A percentile compares a stretch with the other conserved stretches of the same genome.
phyloP scores from a whole-genome alignment of 495 filamentous ascomycete genomes.

The Hypoxylon fuscum region DNA sequence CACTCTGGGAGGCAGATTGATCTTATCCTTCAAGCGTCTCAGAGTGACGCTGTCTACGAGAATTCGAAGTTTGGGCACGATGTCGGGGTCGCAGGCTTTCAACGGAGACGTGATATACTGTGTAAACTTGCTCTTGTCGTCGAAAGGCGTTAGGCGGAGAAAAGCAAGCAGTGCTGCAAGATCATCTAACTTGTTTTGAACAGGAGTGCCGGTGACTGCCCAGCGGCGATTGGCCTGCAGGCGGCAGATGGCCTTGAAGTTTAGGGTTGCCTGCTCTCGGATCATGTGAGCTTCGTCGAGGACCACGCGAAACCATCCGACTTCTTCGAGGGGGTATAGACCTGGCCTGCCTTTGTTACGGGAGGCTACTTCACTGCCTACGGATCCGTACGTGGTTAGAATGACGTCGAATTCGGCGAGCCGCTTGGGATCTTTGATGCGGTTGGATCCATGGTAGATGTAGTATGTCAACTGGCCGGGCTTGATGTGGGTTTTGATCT shows the following conservation, averaged over 20 bases:
- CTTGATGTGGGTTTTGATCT: slow-evolving; percentile 82
- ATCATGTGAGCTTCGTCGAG: slow-evolving; percentile 97
- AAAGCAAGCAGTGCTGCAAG: slow-evolving; percentile 91
- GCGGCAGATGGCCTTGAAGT: slow-evolving; percentile 85
- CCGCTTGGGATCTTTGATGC: slow-evolving; percentile 70
- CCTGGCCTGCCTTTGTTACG: slow-evolving; percentile 66
- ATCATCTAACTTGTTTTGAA: slow-evolving; percentile 93
- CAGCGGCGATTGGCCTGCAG: slow-evolving; percentile 84
- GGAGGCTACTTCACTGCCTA: slow-evolving; percentile 78
- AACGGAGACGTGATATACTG: slow-evolving; percentile 84
- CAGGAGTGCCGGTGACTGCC: slow-evolving; percentile 94
- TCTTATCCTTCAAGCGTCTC: slow-evolving; percentile 90
- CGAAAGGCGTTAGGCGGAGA: slow-evolving; percentile 84
- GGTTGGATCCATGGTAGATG: slow-evolving; percentile 83
- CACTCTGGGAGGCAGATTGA: slow-evolving; percentile 77
- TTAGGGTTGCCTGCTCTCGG: slow-evolving; percentile 79
- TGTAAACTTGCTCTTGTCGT: slow-evolving; percentile 75
- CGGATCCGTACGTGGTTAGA: slow-evolving; percentile 89
- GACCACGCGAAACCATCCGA: slow-evolving; percentile 94
- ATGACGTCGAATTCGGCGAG: slow-evolving; percentile 82
- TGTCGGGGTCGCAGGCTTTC: slow-evolving; percentile 80
- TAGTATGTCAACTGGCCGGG: slow-evolving; percentile 69
- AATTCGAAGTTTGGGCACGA: slow-evolving; percentile 84
- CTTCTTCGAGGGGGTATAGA: slow-evolving; percentile 72
- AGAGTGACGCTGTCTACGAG: slow-evolving; percentile 92